Percentiles rank a stretch among this genome's conserved stretches.
These are phyloP conservation scores for Fimicolochytrium jonesii DNA, from an alignment of 192 early-diverging fungal species.

Conservation along the genomic window DNA sequence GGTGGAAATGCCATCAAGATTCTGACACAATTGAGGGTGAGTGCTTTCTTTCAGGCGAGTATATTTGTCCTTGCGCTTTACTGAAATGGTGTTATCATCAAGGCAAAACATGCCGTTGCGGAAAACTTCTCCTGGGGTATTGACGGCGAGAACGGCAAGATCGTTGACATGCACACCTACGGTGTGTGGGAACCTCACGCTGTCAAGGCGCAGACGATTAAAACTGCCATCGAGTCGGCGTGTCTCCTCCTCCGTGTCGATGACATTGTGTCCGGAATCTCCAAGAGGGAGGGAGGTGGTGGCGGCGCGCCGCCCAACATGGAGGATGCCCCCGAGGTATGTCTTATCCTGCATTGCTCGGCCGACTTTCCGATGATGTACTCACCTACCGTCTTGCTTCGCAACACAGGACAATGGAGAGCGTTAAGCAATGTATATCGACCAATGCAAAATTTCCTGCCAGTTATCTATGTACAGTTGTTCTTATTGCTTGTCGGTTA, in stretches of 20 bases:
- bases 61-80: background rate
- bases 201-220: slow-evolving; percentile 99
- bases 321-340: slow-evolving; percentile 2
- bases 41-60: background rate
- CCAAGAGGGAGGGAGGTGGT: slow-evolving; percentile 37
- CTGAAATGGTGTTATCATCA: slow-evolving; percentile 1
- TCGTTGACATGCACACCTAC: slow-evolving; percentile 96
- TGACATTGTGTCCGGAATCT: slow-evolving; percentile 95
- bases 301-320: slow-evolving; percentile 11
- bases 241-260: slow-evolving; percentile 67
- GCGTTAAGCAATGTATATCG: background rate
- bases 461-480: too few species aligned
- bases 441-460: too few species aligned
- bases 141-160: slow-evolving; percentile 85
- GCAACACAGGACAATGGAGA: background rate
- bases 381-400: background rate
- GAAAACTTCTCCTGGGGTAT: slow-evolving; percentile 90
- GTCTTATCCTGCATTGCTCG: background rate
- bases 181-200: slow-evolving; percentile 99
- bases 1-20: slow-evolving; percentile 97
- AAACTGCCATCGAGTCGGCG: slow-evolving; percentile 93
- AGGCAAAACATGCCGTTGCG: slow-evolving; percentile 83
- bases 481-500: too few species aligned
- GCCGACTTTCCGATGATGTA: background rate
- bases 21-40: slow-evolving; percentile 79